Percentiles rank a stretch among this genome's conserved stretches.
These are phyloP conservation scores for Bauhinia variegata DNA, from an alignment of 306 rosid genomes.

Conservation along the genomic window DNA sequence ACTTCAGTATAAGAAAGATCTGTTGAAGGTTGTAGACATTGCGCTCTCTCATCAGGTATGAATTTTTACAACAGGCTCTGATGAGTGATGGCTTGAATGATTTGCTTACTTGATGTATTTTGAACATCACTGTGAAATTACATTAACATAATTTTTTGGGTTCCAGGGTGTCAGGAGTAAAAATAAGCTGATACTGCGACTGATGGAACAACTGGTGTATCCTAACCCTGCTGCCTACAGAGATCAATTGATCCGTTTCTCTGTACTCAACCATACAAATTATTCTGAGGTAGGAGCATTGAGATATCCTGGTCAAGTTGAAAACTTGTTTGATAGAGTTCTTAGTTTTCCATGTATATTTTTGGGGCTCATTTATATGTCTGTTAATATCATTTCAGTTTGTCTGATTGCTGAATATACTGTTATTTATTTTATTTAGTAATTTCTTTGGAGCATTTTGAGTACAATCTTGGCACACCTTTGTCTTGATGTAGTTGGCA, in stretches of 20 bases:
- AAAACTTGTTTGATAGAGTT: conserved; percentile 22
- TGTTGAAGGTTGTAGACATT: conserved; percentile 85
- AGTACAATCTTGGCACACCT: conserved; percentile 29
- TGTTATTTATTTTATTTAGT: background rate
- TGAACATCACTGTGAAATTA: conserved; percentile 19
- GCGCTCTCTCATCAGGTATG: conserved; percentile 96
- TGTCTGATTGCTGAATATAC: conserved; percentile 1
- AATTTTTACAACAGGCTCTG: conserved; percentile 24
- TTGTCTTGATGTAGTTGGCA: conserved; percentile 72
- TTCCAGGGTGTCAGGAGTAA: conserved; percentile 91
- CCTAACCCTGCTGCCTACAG: conserved; percentile 97
- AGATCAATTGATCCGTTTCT: conserved; percentile 85
- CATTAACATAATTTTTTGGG: conserved; percentile 37
- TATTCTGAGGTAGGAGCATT: conserved; percentile 80
- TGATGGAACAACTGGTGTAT: conserved; percentile 96
- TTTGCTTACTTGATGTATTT: conserved; percentile 37
- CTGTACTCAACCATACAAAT: conserved; percentile 79
- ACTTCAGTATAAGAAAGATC: conserved; percentile 88
- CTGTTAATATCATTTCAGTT: conserved; percentile 19
- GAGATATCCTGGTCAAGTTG: conserved; percentile 30
- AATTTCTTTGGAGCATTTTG: conserved; percentile 10
- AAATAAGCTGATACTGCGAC: conserved; percentile 88
- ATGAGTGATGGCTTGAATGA: conserved; percentile 16
- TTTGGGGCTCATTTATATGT: conserved; percentile 8
- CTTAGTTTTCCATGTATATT: conserved; percentile 24